Evolutionary conservation across 768 basidiomycete species (phyloP), one percentile per base, ranked within the genome.

Genomic region (Boletus insuetus): DNA sequence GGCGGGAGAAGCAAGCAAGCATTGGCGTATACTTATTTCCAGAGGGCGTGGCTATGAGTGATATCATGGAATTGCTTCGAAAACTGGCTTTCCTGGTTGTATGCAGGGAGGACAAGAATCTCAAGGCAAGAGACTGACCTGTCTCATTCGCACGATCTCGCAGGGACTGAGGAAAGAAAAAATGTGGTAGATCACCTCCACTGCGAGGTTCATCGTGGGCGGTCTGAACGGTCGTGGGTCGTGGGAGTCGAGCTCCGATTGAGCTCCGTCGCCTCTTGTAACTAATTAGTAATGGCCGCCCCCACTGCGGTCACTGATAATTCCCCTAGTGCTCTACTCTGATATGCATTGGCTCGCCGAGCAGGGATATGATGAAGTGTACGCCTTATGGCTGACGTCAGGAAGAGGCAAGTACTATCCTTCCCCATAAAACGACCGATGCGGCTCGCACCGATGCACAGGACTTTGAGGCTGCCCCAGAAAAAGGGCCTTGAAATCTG

Each of bases 381-480:
- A 89, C 63, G 93, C 94, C 22, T 98, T 95, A 94, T 96, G 91
- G 92, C 93, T 13, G 91, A 95, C 75, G 89, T 96, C 52, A 94
- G 64, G 91, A 94, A 73, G 91, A 94, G 79, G 91, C 85, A 48
- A 31, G 74, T 60, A n/a, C n/a, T n/a, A 6, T 11, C 3, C n/a
- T 1, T 5, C 45, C 16, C 22, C 10, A 3, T 22, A n/a, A n/a
- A n/a, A n/a, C n/a, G n/a, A n/a, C n/a, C n/a, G n/a, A n/a, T n/a
- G n/a, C n/a, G n/a, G 44, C 51, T 61, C 32, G 63, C 56, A 31
- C 29, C 26, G 10, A 2, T 46, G 39, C 35, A 31, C 65, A 96
- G 92, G 95, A 98, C 74, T 98, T 95, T 69, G 90, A 79, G 44
- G 94, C 95, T 53, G 96, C 95, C 48, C 22, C 22, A 83, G 87